Base-by-base conservation (phyloP, 768 basidiomycete genomes). In the Inosperma sp. region DNA sequence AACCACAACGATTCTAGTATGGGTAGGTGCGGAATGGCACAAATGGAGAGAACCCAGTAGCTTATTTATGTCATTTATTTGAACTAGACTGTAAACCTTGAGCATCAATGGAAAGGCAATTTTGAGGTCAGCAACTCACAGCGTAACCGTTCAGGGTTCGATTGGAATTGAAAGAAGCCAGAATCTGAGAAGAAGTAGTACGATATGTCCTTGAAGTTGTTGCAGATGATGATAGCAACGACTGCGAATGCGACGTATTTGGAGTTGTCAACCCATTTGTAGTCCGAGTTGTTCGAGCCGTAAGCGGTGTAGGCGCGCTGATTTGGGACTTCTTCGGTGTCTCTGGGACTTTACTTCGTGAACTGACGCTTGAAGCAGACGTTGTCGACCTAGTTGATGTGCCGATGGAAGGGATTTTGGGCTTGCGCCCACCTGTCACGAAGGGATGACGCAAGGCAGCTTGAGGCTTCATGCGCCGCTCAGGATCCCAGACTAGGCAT, bases 401-500 rank as follows among this genome's bases (percentile, higher is more conserved):
- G 2, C 66, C 72, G 4, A 76, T 68, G 29, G 68, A 70, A 12
- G 72, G 63, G 6, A 72, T 61, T 63, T 80, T 84, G 16, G 68
- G 56, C 48, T 78, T 79, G 41, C 80, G 78, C 42, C 87, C 81
- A 21, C 82, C 79, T 16, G 83, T 74, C 52, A 96, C 77, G 71
- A 93, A 97, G 9, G 89, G 87, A 69, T 97, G 95, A 19, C 93
- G 83, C 72, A 97, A 67, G 1, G 95, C 95, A 8, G 87, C 80
- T 59, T 93, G 88, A 4, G 95, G 95, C 67, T 96, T 98, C 64
- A 99, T 78, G 26, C 96, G 81, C 44, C 90, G 81, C 60, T 98
- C 95, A 7, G 96, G 96, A 71, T 99, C 96, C 94, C 94, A 99
- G 23, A 89, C 78, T n/a, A 99, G 76, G 69, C 96, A 99, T 66